Evolutionary conservation across 345 rosid species (phyloP).

Genomic region (Populus pruinosa): DNA sequence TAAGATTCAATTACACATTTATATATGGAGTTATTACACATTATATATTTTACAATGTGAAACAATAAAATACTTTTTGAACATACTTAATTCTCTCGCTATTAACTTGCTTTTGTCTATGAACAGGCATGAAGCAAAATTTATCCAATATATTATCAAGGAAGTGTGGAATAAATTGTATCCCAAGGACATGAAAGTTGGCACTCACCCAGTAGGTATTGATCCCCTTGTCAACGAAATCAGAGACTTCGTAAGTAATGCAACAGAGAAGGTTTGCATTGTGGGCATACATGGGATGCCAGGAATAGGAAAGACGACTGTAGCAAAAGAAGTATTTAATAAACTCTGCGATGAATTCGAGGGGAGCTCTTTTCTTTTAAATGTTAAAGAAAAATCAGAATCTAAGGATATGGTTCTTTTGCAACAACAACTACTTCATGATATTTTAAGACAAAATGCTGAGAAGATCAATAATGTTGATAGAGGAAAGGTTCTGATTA

Average conservation of each 20-base stretch:
- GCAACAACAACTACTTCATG: background rate
- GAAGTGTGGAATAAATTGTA: constrained; percentile 25
- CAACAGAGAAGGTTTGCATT: background rate
- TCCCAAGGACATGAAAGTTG: background rate
- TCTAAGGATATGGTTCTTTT: background rate
- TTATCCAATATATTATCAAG: constrained; percentile 26
- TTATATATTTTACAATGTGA: too few relatives aligned
- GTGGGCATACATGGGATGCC: background rate
- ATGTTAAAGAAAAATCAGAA: background rate
- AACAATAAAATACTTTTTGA: too few relatives aligned
- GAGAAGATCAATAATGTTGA: background rate
- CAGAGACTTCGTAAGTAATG: background rate
- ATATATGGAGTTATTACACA: too few relatives aligned
- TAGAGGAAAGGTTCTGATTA: background rate
- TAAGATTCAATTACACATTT: too few relatives aligned
- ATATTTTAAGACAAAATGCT: background rate
- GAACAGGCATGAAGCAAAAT: constrained; percentile 27
- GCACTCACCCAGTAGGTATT: background rate
- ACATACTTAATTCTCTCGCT: background rate
- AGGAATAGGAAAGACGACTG: background rate
- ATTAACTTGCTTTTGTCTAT: too few relatives aligned
- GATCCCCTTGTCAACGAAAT: background rate
- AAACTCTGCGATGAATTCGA: background rate
- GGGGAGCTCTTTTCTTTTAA: background rate
- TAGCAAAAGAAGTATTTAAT: background rate